Evolutionary conservation across 2,329 filamentous ascomycete genomes (phyloP).

Genomic region (Beauveria pseudobassiana): DNA sequence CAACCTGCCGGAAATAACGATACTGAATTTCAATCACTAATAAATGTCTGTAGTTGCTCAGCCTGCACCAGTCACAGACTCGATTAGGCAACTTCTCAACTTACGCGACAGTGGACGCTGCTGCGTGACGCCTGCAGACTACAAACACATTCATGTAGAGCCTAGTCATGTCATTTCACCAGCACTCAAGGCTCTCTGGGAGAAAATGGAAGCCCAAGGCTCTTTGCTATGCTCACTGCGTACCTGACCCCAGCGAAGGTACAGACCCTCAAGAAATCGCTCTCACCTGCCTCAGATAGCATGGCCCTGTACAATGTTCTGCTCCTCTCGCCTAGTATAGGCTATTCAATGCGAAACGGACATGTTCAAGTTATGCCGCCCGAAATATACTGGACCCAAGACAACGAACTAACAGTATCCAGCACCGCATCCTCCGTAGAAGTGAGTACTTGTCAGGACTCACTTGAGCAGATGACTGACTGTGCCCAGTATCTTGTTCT

Average conservation of each 20-base stretch:
- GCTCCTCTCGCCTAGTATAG: too few relatives aligned
- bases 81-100: not conserved
- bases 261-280: too few relatives aligned
- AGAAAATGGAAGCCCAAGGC: not conserved
- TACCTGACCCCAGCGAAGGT: not conserved
- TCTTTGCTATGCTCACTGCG: not conserved
- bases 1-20: not conserved
- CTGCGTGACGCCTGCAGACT: not conserved
- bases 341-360: too few relatives aligned
- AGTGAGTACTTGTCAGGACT: too few relatives aligned
- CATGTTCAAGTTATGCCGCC: too few relatives aligned
- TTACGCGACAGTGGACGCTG: not conserved
- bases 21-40: not conserved
- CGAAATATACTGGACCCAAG: too few relatives aligned
- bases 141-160: not conserved
- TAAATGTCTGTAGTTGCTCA: not conserved
- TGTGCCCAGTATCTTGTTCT: too few relatives aligned
- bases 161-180: not conserved
- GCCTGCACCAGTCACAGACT: not conserved
- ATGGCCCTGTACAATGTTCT: too few relatives aligned
- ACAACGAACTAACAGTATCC: too few relatives aligned
- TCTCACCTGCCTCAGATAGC: too few relatives aligned
- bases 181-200: not conserved
- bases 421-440: too few relatives aligned
- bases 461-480: too few relatives aligned